phyloP scores from a whole-genome alignment of 352 stramenopile species.

The Phytophthora kernoviae region DNA sequence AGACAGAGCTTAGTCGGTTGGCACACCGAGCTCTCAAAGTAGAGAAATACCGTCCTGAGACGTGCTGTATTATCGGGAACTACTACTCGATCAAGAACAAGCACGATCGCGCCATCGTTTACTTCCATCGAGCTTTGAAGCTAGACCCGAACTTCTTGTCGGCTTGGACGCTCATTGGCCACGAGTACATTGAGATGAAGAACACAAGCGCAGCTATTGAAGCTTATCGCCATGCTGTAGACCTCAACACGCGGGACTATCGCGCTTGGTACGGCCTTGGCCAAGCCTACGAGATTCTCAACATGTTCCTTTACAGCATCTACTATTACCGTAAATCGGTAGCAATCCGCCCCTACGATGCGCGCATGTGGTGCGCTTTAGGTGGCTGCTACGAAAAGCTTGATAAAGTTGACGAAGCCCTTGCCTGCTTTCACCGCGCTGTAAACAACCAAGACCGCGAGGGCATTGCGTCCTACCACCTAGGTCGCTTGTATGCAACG shows the following conservation, averaged over 20 bases:
- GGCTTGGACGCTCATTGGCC: constrained; percentile 98
- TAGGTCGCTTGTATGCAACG: constrained; percentile 61
- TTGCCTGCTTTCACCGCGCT: constrained; percentile 77
- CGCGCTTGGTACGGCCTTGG: constrained; percentile 98
- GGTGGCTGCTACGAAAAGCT: constrained; percentile 88
- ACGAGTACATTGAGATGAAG: constrained; percentile 99
- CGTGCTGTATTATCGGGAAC: constrained; percentile 97
- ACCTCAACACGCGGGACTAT: constrained; percentile 95
- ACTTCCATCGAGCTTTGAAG: constrained; percentile 96
- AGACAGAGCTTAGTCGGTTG: constrained; percentile 86
- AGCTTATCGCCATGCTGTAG: constrained; percentile 93
- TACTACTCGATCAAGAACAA: constrained; percentile 92
- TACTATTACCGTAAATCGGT: constrained; percentile 98
- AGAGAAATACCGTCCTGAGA: constrained; percentile 98
- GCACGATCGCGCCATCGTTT: constrained; percentile 97
- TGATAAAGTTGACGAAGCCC: constrained; percentile 65
- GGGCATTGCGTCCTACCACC: constrained; percentile 71
- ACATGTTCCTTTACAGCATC: constrained; percentile 98
- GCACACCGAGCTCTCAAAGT: constrained; percentile 91
- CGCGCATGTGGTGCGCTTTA: constrained; percentile 98
- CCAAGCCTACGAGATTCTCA: constrained; percentile 98
- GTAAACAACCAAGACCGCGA: constrained; percentile 81
- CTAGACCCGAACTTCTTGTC: constrained; percentile 95
- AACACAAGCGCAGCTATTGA: constrained; percentile 97
- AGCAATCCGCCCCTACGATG: constrained; percentile 95